A percentile compares a stretch with the other conserved stretches of the same genome.
Evolutionary conservation across 78 protist species (phyloP).

Genomic region (Speleostelium caveatum): DNA sequence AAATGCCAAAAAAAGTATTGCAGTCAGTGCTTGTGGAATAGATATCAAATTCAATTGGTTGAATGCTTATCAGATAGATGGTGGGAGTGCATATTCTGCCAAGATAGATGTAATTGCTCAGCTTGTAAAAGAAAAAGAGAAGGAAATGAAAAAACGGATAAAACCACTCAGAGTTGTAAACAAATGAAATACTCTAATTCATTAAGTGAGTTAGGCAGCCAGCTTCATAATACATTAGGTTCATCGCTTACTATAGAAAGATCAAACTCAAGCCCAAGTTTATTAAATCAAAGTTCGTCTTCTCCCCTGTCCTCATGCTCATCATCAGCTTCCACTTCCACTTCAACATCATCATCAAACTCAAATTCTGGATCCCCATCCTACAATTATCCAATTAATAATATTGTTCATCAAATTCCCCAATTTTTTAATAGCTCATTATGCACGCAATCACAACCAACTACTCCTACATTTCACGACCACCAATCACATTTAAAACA

Average conservation of each 20-base stretch:
- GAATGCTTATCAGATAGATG: conserved; percentile 17
- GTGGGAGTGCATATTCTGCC: conserved; percentile 39
- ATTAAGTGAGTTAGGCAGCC: background rate
- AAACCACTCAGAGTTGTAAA: background rate
- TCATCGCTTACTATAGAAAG: background rate
- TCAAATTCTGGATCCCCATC: too few species aligned
- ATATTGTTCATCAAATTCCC: too few species aligned
- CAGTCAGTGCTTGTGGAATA: conserved; percentile 48
- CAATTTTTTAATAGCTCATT: too few species aligned
- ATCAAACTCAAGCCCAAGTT: background rate
- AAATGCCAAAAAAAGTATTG: conserved; percentile 62
- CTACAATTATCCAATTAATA: too few species aligned
- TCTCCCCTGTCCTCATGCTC: background rate
- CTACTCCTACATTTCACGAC: too few species aligned
- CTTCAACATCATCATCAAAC: too few species aligned
- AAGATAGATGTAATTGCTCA: conserved; percentile 34
- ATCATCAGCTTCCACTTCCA: background rate
- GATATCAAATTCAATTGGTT: conserved; percentile 34
- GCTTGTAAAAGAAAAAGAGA: conserved; percentile 44
- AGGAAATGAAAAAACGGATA: background rate
- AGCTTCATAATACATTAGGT: background rate
- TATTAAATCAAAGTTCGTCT: background rate
- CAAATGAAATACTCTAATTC: background rate
- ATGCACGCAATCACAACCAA: too few species aligned
- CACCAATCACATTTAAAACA: too few species aligned